These are phyloP conservation scores for Puccinia horiana DNA, from an alignment of 1,284 basidiomycete species.

Conservation along the genomic window DNA sequence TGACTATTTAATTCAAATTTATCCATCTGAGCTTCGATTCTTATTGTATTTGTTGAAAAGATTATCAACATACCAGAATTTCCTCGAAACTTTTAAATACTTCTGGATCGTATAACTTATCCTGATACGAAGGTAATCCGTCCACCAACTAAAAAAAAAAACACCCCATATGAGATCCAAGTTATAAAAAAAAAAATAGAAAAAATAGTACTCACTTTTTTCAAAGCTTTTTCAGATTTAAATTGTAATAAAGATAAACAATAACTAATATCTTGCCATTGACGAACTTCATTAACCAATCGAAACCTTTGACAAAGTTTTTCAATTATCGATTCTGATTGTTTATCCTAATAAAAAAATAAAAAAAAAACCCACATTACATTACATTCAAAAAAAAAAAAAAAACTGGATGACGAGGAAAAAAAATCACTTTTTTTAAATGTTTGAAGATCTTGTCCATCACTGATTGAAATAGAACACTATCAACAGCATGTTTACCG, in stretches of 20 bases:
- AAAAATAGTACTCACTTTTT: conserved; percentile 86
- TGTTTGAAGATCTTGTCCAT: conserved; percentile 95
- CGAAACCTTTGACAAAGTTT: conserved; percentile 94
- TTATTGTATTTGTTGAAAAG: conserved; percentile 1
- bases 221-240: conserved; percentile 93
- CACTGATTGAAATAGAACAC: conserved; percentile 85
- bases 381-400: not conserved
- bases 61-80: conserved; percentile 67
- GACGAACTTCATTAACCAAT: conserved; percentile 79
- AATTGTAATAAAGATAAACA: conserved; percentile 91
- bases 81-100: conserved; percentile 85
- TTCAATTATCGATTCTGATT: conserved; percentile 91
- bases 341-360: conserved; percentile 71
- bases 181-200: not conserved
- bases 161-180: not conserved
- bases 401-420: not conserved
- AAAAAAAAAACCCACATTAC: not conserved
- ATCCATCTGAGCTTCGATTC: not conserved
- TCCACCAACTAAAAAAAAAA: conserved; percentile 41
- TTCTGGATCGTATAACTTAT: conserved; percentile 85
- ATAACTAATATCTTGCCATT: conserved; percentile 97
- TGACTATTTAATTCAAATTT: not conserved
- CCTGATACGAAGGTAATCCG: conserved; percentile 77
- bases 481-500: conserved; percentile 90
- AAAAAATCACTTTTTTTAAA: conserved; percentile 73